Percentiles rank a stretch among this genome's conserved stretches.
phyloP scores from a whole-genome alignment of 768 basidiomycete species.

The Xerocomus brunneocitrinus region DNA sequence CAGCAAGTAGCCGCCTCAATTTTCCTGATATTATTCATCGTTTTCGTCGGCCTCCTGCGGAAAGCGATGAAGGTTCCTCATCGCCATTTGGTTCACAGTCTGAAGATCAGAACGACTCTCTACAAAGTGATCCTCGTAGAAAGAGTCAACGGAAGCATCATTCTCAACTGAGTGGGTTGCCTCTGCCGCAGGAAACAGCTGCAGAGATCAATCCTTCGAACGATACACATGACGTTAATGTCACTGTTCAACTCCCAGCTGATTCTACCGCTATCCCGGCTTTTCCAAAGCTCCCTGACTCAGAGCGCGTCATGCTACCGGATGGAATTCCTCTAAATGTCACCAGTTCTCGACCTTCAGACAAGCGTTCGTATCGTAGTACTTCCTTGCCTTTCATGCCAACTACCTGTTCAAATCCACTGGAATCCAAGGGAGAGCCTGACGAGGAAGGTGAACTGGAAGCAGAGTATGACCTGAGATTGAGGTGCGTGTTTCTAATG shows the following conservation, averaged over 20 bases:
- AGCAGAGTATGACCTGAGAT: conserved; percentile 50
- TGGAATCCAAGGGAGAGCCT: conserved; percentile 35
- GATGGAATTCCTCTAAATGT: not conserved
- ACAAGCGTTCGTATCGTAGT: conserved; percentile 24
- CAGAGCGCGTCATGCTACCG: conserved; percentile 2
- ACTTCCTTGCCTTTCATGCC: conserved; percentile 34
- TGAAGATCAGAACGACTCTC: conserved; percentile 34
- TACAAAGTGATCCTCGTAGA: conserved; percentile 12
- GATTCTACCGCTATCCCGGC: not conserved
- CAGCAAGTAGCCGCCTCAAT: conserved; percentile 41
- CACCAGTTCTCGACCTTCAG: not conserved
- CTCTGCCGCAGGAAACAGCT: conserved; percentile 11
- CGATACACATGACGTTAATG: conserved; percentile 5
- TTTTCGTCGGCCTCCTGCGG: conserved; percentile 30
- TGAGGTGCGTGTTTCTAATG: conserved; percentile 15
- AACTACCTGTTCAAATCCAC: conserved; percentile 25
- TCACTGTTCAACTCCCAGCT: conserved; percentile 1
- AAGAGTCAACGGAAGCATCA: conserved; percentile 16
- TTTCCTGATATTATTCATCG: conserved; percentile 36
- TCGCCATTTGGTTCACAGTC: conserved; percentile 45
- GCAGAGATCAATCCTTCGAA: conserved; percentile 8
- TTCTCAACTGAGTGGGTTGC: conserved; percentile 24
- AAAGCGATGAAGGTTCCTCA: conserved; percentile 47
- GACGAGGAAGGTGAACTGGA: conserved; percentile 45
- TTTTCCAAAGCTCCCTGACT: not conserved